These are phyloP conservation scores for Eucalyptus cloeziana DNA, from an alignment of 345 rosid genomes.

Conservation along the genomic window DNA sequence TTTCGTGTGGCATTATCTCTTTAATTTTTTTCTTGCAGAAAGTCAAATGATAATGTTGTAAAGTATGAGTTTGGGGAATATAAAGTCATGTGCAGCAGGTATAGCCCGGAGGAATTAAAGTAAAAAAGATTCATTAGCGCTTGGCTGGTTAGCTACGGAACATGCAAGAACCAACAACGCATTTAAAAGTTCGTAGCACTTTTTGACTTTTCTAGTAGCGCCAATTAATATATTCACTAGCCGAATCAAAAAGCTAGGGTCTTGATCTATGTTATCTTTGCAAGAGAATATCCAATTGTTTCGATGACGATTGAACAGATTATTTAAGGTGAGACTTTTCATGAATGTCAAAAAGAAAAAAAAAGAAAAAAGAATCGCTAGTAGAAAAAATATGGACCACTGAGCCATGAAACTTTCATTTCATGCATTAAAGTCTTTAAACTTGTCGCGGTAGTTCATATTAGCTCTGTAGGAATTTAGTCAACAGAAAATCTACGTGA, in stretches of 20 bases:
- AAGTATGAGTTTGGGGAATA: background rate
- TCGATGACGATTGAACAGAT: background rate
- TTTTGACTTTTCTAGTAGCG: background rate
- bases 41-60: background rate
- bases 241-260: background rate
- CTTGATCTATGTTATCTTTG: background rate
- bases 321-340: background rate
- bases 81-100: background rate
- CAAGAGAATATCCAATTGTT: background rate
- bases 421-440: background rate
- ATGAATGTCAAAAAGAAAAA: background rate
- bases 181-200: background rate
- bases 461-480: background rate
- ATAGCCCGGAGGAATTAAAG: background rate
- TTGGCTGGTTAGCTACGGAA: background rate
- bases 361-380: background rate
- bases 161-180: background rate
- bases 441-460: rapidly evolving
- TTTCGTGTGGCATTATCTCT: background rate
- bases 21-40: background rate
- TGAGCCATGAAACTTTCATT: background rate
- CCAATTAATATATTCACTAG: background rate
- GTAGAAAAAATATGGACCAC: background rate
- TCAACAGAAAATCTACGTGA: background rate
- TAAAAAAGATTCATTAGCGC: background rate